Evolutionary conservation across 805 yeast species (phyloP), one percentile per base, ranked within the genome.

Genomic region (Starmerella bacillaris): DNA sequence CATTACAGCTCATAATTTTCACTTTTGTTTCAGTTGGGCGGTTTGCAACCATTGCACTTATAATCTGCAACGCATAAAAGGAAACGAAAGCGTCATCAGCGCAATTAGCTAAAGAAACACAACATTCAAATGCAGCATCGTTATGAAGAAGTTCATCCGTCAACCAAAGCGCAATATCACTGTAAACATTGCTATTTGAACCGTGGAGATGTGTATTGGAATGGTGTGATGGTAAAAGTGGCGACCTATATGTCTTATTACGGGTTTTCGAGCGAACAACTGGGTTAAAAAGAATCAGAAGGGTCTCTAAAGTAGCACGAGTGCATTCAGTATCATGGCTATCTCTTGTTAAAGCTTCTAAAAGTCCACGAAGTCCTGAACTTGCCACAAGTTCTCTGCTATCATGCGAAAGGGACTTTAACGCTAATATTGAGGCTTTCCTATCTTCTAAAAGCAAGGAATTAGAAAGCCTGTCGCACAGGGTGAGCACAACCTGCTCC

Each of bases 321-420:
- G 77, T 72, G 8, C 78, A 70, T 27, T 72, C 79, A 4, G 67
- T 61, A 50, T 82, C 92, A n/a, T 31, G 27, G n/a, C 65, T 67
- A 51, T 79, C 95, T 29, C 70, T 68, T 27, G 59, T 60, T 34
- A 89, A 58, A 0, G 84, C 72, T 18, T 61, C 54, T 12, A 89
- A 65, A 34, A 89, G 59, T 1, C 83, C 78, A 37, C 82, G 64
- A 22, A 84, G 60, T 2, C 92, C 95, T 40, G 75, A 70, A 24
- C 92, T 92, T 31, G 84, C 80, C 2, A 89, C 95, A 2, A 75
- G 63, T 55, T 89, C 99, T 41, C 98, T 61, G 53, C 76, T 82
- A 47, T 82, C 80, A 37, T 95, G 65, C 40, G 92, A 72, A 53
- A 82, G 83, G 28, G 92, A 78, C 51, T 86, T 84, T 42, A 89